phyloP scores from a whole-genome alignment of 805 yeast species.

The Starmerella potacharoeniae region DNA sequence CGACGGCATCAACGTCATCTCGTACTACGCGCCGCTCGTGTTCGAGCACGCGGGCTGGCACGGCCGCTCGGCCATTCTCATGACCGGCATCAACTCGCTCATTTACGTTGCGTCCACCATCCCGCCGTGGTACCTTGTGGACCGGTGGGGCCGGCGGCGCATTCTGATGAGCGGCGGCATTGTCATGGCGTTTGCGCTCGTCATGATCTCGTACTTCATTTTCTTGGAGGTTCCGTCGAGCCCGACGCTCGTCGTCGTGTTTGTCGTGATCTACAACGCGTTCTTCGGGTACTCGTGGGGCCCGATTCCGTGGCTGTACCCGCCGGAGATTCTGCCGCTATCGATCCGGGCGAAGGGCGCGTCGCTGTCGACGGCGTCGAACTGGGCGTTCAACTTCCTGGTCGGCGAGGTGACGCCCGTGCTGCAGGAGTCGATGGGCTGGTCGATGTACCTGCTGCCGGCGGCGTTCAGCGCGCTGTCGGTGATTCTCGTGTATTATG shows the following conservation, averaged over 20 bases:
- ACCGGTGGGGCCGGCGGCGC: slow-evolving; percentile 86
- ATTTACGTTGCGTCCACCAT: slow-evolving; percentile 56
- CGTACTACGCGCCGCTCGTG: slow-evolving; percentile 87
- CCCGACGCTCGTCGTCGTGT: slow-evolving; percentile 58
- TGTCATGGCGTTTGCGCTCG: slow-evolving; percentile 63
- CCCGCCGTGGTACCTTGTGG: slow-evolving; percentile 87
- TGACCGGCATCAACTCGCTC: slow-evolving; percentile 73
- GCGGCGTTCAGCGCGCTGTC: slow-evolving; percentile 67
- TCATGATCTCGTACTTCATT: slow-evolving; percentile 51
- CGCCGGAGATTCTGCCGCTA: slow-evolving; percentile 77
- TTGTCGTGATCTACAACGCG: slow-evolving; percentile 71
- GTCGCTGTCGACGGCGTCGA: slow-evolving; percentile 78
- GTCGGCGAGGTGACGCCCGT: slow-evolving; percentile 90
- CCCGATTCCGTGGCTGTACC: slow-evolving; percentile 82
- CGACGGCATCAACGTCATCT: slow-evolving; percentile 85
- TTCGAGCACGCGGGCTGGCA: slow-evolving; percentile 94
- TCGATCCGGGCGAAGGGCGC: slow-evolving; percentile 83
- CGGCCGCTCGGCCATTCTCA: slow-evolving; percentile 74
- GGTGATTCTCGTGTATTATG: slow-evolving; percentile 54
- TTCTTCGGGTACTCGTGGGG: slow-evolving; percentile 87
- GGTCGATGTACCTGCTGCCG: slow-evolving; percentile 76
- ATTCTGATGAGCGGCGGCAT: slow-evolving; percentile 67
- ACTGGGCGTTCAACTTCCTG: slow-evolving; percentile 85
- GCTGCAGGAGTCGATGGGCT: slow-evolving; percentile 59
- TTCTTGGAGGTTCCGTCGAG: slow-evolving; percentile 43